Base-by-base conservation (phyloP, 495 filamentous ascomycete species). In the Staphylotrichum longicolle region DNA sequence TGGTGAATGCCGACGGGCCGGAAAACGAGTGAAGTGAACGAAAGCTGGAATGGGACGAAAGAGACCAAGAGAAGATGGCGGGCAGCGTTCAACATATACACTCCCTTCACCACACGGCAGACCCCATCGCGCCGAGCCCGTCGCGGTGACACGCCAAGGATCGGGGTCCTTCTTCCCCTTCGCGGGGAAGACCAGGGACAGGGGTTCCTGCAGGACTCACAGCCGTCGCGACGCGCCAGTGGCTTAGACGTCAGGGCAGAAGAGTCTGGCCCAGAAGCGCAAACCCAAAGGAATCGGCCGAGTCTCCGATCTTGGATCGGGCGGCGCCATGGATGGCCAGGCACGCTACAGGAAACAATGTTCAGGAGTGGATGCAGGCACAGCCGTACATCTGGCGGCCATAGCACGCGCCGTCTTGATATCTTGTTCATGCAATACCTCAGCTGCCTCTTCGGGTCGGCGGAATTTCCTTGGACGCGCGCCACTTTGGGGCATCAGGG, bases 11-110 rank as follows among this genome's bases (percentile, higher is more conserved):
- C 20, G 20, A 27, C 0, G 20, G 1, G 20, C 20, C 20, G 20
- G 20, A 27, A 1, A 27, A 27, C 0, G 20, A 27, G 20, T 27
- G 20, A 27, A 27, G 20, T 27, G 20, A 27, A 27, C 20, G 20
- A 27, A 27, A 27, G 20, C 1, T 27, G 20, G 20, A 27, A 27
- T 27, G 20, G 20, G 20, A 27, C 20, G 42, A 37, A 34, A 46
- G 41, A 14, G 30, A 41, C 37, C 53, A 15, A 54, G 8, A 34
- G 27, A 46, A 11, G 15, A 27, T 40, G 47, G 32, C 54, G 40
- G 54, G 61, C 49, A 40, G 10, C 14, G 39, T 47, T 30, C 61
- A 57, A 53, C 10, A 52, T 63, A 63, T 63, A 54, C 60, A 51
- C 34, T n/a, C 49, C 41, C 30, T 47, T 52, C 49, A 20, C 41